Evolutionary conservation across 192 early-diverging fungal genomes (phyloP), one percentile per base, ranked within the genome.

Genomic region (Lunasporangiospora selenospora): DNA sequence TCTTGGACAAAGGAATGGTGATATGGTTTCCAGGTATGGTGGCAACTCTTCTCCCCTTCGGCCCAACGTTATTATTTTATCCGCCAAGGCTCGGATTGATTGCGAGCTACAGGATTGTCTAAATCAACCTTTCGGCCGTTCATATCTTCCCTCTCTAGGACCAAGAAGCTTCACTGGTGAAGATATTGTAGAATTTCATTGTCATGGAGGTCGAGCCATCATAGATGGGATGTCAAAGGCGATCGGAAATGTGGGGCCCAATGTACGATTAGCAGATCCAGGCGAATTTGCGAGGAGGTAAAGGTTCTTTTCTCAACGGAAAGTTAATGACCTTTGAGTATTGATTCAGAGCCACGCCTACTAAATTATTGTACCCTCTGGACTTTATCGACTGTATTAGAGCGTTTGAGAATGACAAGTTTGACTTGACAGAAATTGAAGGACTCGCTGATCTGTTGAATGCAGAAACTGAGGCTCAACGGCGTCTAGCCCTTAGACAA

Each of bases 381-480:
- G 12, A 16, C 18, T 37, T 27, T 23, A 30, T 2, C 3, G 1
- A 27, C 19, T n/a, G 13, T 30, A 12, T 8, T 58, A 87, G 87
- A 42, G 87, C 89, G 1, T 89, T 93, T 53, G 87, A 89, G 41
- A 87, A 89, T 51, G 83, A 83, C 70, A 91, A 89, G 49, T 55
- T 90, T 42, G 89, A 90, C 73, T 65, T 93, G 36, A 89, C 91
- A 2, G 80, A 85, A 46, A 60, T 90, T 7, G 90, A 91, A 61
- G 91, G 91, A 0, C 56, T 90, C 8, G 85, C 89, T 0, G 91
- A 93, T 67, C 55, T 91, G 36, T 62, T 93, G 6, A 90, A 90
- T 66, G 91, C 91, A 41, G 90, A 93, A 55, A 93, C 91, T 12
- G 89, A 93, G 51, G 82, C 83, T 9, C 91, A 93, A 53, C 67